Percentiles rank a stretch among this genome's conserved stretches.
These are phyloP conservation scores for Helenozyma rhizophorensis DNA, from an alignment of 805 yeast genomes.

Conservation along the genomic window DNA sequence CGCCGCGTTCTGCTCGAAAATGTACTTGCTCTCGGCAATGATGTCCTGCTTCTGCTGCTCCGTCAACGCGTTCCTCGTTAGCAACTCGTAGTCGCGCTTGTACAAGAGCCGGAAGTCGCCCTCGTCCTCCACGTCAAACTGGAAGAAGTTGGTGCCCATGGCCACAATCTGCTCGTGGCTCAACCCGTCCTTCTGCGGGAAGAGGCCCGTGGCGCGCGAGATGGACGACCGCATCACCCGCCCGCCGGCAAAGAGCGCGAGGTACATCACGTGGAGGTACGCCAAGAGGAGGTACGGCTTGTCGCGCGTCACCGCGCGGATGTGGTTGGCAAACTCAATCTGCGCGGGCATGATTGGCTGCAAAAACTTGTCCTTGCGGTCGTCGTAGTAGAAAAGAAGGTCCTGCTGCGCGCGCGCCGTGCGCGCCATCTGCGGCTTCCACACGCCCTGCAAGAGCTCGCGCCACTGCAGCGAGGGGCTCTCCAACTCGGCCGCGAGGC, in stretches of 20 bases:
- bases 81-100: conserved; percentile 73
- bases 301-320: conserved; percentile 46
- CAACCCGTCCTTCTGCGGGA: conserved; percentile 69
- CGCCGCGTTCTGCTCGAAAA: conserved; percentile 57
- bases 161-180: conserved; percentile 58
- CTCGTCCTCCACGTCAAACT: conserved; percentile 66
- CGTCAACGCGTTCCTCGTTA: conserved; percentile 64
- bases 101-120: conserved; percentile 59
- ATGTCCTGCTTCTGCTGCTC: conserved; percentile 69
- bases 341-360: conserved; percentile 58
- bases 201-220: conserved; percentile 62
- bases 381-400: conserved; percentile 61
- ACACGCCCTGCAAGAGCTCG: conserved; percentile 51
- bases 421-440: conserved; percentile 70
- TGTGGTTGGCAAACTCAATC: conserved; percentile 58
- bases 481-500: conserved; percentile 43
- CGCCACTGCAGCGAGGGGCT: conserved; percentile 29
- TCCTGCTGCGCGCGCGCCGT: conserved; percentile 54
- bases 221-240: conserved; percentile 64
- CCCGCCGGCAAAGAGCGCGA: conserved; percentile 87
- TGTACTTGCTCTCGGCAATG: conserved; percentile 61
- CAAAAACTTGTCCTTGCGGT: conserved; percentile 50
- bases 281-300: conserved; percentile 74
- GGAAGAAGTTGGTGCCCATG: conserved; percentile 61
- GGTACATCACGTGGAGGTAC: conserved; percentile 78